Evolutionary conservation across 345 rosid genomes (phyloP), one percentile per base, ranked within the genome.

Genomic region (Punica granatum): DNA sequence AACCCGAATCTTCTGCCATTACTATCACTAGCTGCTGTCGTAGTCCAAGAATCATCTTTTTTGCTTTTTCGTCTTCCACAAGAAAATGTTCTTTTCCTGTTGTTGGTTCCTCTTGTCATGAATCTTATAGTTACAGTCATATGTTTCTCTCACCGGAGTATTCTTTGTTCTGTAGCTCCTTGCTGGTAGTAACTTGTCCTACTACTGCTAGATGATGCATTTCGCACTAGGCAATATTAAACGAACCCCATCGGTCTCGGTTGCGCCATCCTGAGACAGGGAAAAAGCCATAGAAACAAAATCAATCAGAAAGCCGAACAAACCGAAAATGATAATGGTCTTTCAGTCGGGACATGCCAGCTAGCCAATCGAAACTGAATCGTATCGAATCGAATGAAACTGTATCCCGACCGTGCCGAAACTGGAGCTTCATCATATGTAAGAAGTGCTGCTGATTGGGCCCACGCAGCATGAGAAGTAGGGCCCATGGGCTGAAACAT

Each of bases 61-160:
- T 37, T 37, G 41, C 41, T 37, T 37, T 37, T 11, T 9, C 12
- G 30, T 8, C 28, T 25, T 21, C 9, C 58, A n/a, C n/a, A 28
- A 23, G 9, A 25, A 8, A 21, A 51, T 51, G 58, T 51, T 10
- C 12, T n/a, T 23, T 51, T 51, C 58, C 30, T 10, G 6, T 51
- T 51, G 58, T 51, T 51, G 58, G 58, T 51, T 51, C 30, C 58
- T 51, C 58, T 23, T 51, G 30, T n/a, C 58, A 51, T 23, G 28
- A n/a, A 51, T 11, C 30, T 51, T 19, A 16, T 3, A 16, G n/a
- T 51, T 28, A n/a, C 30, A n/a, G 13, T n/a, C n/a, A 46, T 15
- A n/a, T n/a, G n/a, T n/a, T n/a, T n/a, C n/a, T n/a, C 58, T 51
- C 12, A 21, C 28, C 58, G 6, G n/a, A 18, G 1, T 48, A 28